phyloP scores from a whole-genome alignment of 1,139 yeast genomes.

The Debaryomyces psychrophilus region DNA sequence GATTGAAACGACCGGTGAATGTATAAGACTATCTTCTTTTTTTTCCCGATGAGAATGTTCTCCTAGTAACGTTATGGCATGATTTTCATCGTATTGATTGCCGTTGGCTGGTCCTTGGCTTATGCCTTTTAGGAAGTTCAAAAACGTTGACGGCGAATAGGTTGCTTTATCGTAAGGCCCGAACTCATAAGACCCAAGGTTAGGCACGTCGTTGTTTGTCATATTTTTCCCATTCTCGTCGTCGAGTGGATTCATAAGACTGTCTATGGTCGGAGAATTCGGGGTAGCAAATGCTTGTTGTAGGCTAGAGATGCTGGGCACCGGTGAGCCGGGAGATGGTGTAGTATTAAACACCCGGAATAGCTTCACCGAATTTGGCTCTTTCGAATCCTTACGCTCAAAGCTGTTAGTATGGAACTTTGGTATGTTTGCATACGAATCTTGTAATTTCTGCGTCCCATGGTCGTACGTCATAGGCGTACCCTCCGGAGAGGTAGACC shows the following conservation, averaged over 20 bases:
- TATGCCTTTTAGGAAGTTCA: slow-evolving; percentile 26
- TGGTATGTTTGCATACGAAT: background rate
- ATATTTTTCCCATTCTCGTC: background rate
- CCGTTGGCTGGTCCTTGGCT: background rate
- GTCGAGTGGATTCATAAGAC: slow-evolving; percentile 13
- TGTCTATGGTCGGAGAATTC: slow-evolving; percentile 18
- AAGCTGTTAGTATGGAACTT: background rate
- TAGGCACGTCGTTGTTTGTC: background rate
- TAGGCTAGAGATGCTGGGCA: background rate
- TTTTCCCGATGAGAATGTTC: background rate
- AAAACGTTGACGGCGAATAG: slow-evolving; percentile 23
- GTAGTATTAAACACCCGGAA: background rate
- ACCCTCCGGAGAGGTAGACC: background rate
- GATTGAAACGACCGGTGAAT: slow-evolving; percentile 7
- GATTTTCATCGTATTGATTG: background rate
- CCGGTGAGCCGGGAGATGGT: background rate
- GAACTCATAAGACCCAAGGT: background rate
- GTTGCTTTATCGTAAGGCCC: slow-evolving; percentile 8
- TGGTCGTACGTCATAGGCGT: background rate
- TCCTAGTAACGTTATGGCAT: background rate
- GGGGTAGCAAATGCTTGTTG: slow-evolving; percentile 10
- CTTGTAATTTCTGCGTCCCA: background rate
- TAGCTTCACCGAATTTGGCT: background rate
- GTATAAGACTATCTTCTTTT: background rate
- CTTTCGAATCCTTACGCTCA: background rate